Evolutionary conservation across 2,329 filamentous ascomycete genomes (phyloP).

Genomic region (Arthrobotrys entomopaga): DNA sequence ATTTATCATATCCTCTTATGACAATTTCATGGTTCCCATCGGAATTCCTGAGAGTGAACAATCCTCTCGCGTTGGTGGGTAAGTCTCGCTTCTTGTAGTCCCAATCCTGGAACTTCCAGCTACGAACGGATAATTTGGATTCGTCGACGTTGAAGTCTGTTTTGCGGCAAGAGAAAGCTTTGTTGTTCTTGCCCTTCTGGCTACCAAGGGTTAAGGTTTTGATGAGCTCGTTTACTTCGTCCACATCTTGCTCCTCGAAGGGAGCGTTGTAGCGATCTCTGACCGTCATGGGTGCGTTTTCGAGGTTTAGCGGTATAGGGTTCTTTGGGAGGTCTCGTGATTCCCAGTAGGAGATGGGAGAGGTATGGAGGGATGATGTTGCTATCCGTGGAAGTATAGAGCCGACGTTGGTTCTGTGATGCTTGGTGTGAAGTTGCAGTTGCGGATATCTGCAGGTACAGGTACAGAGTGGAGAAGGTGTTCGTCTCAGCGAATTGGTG

Average conservation of each 20-base stretch:
- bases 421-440: background rate
- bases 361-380: constrained; percentile 18
- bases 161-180: constrained; percentile 79
- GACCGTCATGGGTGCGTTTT: constrained; percentile 61
- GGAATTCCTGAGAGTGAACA: constrained; percentile 81
- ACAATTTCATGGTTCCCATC: constrained; percentile 78
- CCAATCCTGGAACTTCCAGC: constrained; percentile 94
- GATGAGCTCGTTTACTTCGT: constrained; percentile 74
- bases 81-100: constrained; percentile 90
- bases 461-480: background rate
- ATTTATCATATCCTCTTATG: constrained; percentile 95
- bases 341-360: constrained; percentile 5
- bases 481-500: background rate
- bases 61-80: constrained; percentile 89
- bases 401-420: background rate
- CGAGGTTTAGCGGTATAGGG: constrained; percentile 64
- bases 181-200: constrained; percentile 63
- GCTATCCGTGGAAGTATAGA: background rate
- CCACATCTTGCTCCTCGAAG: constrained; percentile 71
- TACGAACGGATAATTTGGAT: constrained; percentile 78
- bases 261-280: constrained; percentile 68
- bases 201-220: constrained; percentile 69
- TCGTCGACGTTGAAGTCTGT: constrained; percentile 75
- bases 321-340: constrained; percentile 26
- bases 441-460: no score